phyloP scores from a whole-genome alignment of 2,329 filamentous ascomycete species.

The Aureobasidium lini region DNA sequence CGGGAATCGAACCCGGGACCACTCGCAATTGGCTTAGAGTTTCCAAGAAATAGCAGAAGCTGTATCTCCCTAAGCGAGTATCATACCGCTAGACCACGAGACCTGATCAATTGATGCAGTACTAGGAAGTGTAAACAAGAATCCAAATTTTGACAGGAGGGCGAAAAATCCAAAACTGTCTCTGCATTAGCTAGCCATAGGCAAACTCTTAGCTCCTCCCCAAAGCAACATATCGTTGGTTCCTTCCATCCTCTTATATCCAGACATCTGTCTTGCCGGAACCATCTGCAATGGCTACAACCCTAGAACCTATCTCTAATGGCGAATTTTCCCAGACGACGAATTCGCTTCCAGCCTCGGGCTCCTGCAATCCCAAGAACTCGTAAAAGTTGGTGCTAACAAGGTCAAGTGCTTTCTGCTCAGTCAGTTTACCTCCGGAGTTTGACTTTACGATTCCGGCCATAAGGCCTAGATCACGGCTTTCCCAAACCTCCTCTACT shows the following conservation, averaged over 20 bases:
- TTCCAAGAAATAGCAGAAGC: neutral
- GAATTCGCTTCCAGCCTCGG: slow-evolving; percentile 40
- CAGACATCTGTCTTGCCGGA: slow-evolving; percentile 23
- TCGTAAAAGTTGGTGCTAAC: slow-evolving; percentile 51
- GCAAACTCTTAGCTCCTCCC: neutral
- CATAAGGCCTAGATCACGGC: slow-evolving; percentile 52
- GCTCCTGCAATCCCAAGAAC: slow-evolving; percentile 44
- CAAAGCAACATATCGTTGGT: too few species aligned
- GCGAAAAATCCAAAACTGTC: too few species aligned
- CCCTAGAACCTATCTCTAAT: slow-evolving; percentile 49
- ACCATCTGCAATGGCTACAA: slow-evolving; percentile 48
- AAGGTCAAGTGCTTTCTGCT: slow-evolving; percentile 50
- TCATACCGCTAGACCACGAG: slow-evolving; percentile 16
- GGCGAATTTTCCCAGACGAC: slow-evolving; percentile 58
- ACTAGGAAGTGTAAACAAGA: too few species aligned
- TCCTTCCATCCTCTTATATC: slow-evolving; percentile 8
- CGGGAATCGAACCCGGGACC: slow-evolving; percentile 15
- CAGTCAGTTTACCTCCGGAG: slow-evolving; percentile 45
- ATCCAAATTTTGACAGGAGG: too few species aligned
- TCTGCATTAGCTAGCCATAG: too few species aligned
- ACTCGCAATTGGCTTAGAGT: slow-evolving; percentile 14
- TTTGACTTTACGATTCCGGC: slow-evolving; percentile 61
- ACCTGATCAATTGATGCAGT: neutral
- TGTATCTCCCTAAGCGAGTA: slow-evolving; percentile 14
- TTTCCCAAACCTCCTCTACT: slow-evolving; percentile 54